phyloP scores from a whole-genome alignment of 2,329 filamentous ascomycete genomes.

The Colletotrichum magnum region DNA sequence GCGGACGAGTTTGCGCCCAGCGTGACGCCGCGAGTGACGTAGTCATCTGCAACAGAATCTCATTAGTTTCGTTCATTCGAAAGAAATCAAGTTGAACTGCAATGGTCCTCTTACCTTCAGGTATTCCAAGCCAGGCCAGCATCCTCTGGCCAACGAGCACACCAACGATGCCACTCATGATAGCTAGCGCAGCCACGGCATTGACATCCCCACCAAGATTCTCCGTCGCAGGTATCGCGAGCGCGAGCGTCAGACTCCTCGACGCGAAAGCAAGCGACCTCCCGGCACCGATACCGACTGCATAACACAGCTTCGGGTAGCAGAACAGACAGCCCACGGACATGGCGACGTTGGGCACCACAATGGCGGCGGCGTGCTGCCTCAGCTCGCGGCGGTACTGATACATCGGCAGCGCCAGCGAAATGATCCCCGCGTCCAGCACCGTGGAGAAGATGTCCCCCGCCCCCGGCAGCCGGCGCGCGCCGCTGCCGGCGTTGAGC shows the following conservation, averaged over 20 bases:
- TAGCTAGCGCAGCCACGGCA: slow-evolving; percentile 69
- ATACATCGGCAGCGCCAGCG: slow-evolving; percentile 73
- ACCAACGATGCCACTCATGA: slow-evolving; percentile 72
- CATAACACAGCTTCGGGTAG: slow-evolving; percentile 69
- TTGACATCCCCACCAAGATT: slow-evolving; percentile 71
- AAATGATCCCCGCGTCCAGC: slow-evolving; percentile 71
- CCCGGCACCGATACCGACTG: slow-evolving; percentile 66
- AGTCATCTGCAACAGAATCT: slow-evolving; percentile 63
- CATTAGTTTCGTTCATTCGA: neutral
- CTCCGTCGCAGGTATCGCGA: slow-evolving; percentile 69
- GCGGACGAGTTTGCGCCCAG: slow-evolving; percentile 73
- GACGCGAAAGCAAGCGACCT: slow-evolving; percentile 69
- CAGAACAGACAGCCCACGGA: slow-evolving; percentile 68
- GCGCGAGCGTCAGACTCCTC: slow-evolving; percentile 70
- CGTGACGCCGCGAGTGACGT: slow-evolving; percentile 73
- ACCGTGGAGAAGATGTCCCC: slow-evolving; percentile 69
- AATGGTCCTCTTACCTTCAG: slow-evolving; percentile 58
- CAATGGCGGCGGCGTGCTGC: slow-evolving; percentile 67
- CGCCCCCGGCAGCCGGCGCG: slow-evolving; percentile 61
- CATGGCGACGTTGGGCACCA: slow-evolving; percentile 66
- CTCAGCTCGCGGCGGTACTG: slow-evolving; percentile 70
- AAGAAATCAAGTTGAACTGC: too few species aligned
- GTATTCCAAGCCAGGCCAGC: slow-evolving; percentile 64
- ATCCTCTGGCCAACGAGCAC: slow-evolving; percentile 67
- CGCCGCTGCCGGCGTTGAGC: slow-evolving; percentile 49